These are phyloP conservation scores for Fusarium praegraminearum DNA, from an alignment of 2,329 filamentous ascomycete genomes.

Conservation along the genomic window DNA sequence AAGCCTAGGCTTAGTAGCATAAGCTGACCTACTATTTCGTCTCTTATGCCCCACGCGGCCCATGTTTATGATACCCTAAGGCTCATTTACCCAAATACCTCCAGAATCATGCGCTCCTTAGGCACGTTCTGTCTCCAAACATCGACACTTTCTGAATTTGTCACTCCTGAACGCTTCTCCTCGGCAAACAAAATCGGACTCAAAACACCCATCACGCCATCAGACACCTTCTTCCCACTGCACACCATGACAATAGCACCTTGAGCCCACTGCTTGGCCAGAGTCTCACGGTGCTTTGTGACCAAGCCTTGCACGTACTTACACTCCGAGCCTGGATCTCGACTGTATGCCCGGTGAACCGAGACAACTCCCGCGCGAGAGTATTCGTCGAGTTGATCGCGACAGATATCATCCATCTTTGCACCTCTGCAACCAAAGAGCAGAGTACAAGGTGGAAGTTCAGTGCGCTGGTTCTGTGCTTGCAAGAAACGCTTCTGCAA, in stretches of 20 bases:
- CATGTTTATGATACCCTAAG: no score
- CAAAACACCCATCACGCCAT: constrained; percentile 20
- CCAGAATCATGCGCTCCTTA: constrained; percentile 14
- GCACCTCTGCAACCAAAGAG: constrained; percentile 2
- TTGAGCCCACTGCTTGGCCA: constrained; percentile 8
- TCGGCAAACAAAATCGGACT: constrained; percentile 7
- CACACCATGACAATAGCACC: constrained; percentile 14
- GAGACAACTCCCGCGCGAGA: not conserved
- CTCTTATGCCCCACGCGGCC: no score
- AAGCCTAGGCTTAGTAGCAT: no score
- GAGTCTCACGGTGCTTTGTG: not conserved
- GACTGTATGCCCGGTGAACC: constrained; percentile 3
- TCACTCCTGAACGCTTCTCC: not conserved
- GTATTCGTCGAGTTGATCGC: constrained; percentile 4
- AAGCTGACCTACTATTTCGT: no score
- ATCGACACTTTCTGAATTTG: not conserved
- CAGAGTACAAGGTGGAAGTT: not conserved
- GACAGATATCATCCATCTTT: constrained; percentile 14
- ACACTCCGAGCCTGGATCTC: not conserved
- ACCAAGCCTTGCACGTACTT: constrained; percentile 16
- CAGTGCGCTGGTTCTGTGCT: accelerated
- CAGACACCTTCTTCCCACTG: constrained; percentile 16
- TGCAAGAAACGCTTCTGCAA: constrained; percentile 16
- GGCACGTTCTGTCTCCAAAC: not conserved
- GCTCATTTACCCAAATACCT: constrained; percentile 5